Conservation (phyloP, 1,284 basidiomycete species). For the Ustanciosporium gigantosporum region DNA sequence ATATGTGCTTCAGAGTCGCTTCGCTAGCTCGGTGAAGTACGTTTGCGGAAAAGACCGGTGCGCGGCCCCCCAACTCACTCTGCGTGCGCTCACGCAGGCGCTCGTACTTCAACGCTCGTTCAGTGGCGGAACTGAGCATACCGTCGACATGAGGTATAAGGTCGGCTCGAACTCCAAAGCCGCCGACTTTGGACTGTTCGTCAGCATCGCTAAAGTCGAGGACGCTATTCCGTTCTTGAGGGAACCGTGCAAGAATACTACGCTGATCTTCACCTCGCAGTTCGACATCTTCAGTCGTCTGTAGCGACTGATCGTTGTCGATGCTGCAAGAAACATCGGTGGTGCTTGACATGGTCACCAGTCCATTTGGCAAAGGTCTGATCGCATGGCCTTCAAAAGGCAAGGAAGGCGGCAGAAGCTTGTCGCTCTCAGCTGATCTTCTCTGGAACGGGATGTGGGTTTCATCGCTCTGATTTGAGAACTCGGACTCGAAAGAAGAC, state of each 20-base stretch:
- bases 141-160: slow-evolving; percentile 1
- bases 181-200: slow-evolving; percentile 5
- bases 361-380: slow-evolving; percentile 10
- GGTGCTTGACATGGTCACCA: background rate
- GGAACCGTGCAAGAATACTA: background rate
- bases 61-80: too few species aligned
- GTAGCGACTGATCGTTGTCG: background rate
- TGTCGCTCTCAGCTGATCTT: too few species aligned
- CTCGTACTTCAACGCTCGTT: background rate
- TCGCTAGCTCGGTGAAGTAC: background rate
- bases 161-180: slow-evolving; percentile 6
- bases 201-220: background rate
- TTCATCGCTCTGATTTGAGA: too few species aligned
- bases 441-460: too few species aligned
- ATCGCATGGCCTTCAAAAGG: too few species aligned
- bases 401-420: too few species aligned
- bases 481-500: too few species aligned
- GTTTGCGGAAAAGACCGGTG: too few species aligned
- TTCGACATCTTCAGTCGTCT: too few species aligned
- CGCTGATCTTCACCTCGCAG: too few species aligned
- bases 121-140: slow-evolving; percentile 2
- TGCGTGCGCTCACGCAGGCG: background rate
- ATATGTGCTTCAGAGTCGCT: too few species aligned
- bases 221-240: background rate
- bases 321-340: background rate